Conservation (phyloP, 768 basidiomycete species). For the Boletus barrowsii region DNA sequence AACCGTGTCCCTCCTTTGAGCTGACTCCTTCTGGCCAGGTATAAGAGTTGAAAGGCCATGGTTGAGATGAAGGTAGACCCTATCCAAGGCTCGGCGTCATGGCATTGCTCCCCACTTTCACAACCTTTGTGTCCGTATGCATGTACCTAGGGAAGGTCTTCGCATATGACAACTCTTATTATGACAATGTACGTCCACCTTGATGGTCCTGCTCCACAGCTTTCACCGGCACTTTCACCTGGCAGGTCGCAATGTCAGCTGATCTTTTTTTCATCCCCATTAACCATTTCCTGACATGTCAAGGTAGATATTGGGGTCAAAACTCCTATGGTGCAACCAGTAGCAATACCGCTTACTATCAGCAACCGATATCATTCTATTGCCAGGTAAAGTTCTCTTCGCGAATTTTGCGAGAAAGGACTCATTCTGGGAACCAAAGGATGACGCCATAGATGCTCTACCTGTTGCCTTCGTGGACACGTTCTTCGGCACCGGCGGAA, state of each 20-base stretch:
- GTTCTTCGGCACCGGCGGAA: constrained; percentile 61
- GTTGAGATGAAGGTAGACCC: background rate
- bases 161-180: constrained; percentile 56
- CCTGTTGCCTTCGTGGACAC: constrained; percentile 66
- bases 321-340: constrained; percentile 67
- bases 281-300: background rate
- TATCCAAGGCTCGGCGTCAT: constrained; percentile 8
- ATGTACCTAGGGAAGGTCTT: constrained; percentile 15
- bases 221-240: background rate
- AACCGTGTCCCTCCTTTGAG: background rate
- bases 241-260: constrained; percentile 55
- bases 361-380: constrained; percentile 61
- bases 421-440: constrained; percentile 35
- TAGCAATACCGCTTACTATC: constrained; percentile 50
- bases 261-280: background rate
- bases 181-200: constrained; percentile 54
- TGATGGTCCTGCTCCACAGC: background rate
- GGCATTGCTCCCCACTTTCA: constrained; percentile 3
- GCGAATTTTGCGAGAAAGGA: background rate
- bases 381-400: constrained; percentile 45
- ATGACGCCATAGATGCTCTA: constrained; percentile 65
- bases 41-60: constrained; percentile 17
- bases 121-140: constrained; percentile 1
- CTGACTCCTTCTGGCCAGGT: constrained; percentile 1
- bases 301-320: constrained; percentile 67